phyloP scores from a whole-genome alignment of 768 basidiomycete genomes.

The Thelephora ganbajun region DNA sequence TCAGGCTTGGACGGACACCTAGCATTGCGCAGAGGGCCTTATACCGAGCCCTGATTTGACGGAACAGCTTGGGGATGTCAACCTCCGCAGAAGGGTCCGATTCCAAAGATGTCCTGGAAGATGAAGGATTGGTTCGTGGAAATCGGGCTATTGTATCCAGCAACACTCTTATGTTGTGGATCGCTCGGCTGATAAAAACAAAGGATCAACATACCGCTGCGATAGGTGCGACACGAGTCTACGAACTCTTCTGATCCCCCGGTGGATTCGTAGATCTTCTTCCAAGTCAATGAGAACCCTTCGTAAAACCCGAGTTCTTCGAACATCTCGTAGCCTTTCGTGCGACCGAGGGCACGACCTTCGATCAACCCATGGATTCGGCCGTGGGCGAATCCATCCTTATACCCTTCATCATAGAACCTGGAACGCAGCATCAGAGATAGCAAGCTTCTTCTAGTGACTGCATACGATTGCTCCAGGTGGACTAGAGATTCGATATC shows the following conservation, averaged over 20 bases:
- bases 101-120: constrained; percentile 1
- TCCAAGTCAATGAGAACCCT: constrained; percentile 70
- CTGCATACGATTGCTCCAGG: constrained; percentile 46
- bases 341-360: constrained; percentile 75
- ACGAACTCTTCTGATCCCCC: constrained; percentile 8
- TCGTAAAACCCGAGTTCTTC: constrained; percentile 93
- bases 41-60: constrained; percentile 80
- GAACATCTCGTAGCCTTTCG: constrained; percentile 93
- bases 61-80: constrained; percentile 67
- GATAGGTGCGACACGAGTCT: not conserved
- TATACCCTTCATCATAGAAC: constrained; percentile 70
- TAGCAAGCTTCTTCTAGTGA: constrained; percentile 2
- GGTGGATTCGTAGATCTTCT: constrained; percentile 29
- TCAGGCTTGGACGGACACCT: constrained; percentile 42
- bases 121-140: constrained; percentile 62
- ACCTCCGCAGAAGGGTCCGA: constrained; percentile 29
- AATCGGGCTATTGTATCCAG: constrained; percentile 62
- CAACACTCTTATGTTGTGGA: constrained; percentile 53
- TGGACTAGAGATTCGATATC: constrained; percentile 48
- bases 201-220: not conserved
- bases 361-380: constrained; percentile 83
- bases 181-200: constrained; percentile 30
- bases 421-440: constrained; percentile 20
- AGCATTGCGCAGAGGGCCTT: constrained; percentile 74
- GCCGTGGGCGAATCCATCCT: constrained; percentile 74